Conservation (phyloP, 306 rosid genomes). For the Myrica gale region DNA sequence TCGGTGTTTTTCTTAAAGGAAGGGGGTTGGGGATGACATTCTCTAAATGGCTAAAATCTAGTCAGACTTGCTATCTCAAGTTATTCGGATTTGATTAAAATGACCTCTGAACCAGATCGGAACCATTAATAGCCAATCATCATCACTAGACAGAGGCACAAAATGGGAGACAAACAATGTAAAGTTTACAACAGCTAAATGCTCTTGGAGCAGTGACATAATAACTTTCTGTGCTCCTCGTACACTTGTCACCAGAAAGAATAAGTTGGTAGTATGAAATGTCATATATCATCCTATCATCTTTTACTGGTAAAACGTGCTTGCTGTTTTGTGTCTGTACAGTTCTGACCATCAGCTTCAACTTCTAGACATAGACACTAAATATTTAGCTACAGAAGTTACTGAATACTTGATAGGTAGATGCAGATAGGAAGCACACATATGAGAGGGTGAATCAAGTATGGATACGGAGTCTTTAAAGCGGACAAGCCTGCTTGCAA, state of each 20-base stretch:
- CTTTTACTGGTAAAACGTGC: not conserved
- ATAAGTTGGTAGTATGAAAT: not conserved
- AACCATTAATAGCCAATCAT: not conserved
- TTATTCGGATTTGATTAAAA: too few species aligned
- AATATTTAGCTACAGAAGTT: not conserved
- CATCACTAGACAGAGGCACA: not conserved
- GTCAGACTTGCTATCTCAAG: too few species aligned
- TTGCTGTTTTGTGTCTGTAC: not conserved
- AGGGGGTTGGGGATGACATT: too few species aligned
- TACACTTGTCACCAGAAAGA: not conserved
- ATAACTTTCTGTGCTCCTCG: not conserved
- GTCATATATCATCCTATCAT: not conserved
- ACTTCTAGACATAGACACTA: not conserved
- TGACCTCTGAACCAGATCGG: not conserved
- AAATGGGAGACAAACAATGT: not conserved
- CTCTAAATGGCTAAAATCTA: too few species aligned
- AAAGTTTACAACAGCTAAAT: too few species aligned
- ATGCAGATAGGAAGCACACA: not conserved
- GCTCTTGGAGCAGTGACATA: too few species aligned
- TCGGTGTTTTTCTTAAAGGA: too few species aligned
- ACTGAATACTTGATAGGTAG: not conserved
- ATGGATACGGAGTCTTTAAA: constrained; percentile 93
- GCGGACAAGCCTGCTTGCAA: constrained; percentile 98
- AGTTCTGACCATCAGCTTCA: not conserved
- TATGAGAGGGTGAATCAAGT: constrained; percentile 2